Percentiles rank a stretch among this genome's conserved stretches.
Conservation (phyloP, 805 yeast genomes). For the Saturnispora kantuleensis region DNA sequence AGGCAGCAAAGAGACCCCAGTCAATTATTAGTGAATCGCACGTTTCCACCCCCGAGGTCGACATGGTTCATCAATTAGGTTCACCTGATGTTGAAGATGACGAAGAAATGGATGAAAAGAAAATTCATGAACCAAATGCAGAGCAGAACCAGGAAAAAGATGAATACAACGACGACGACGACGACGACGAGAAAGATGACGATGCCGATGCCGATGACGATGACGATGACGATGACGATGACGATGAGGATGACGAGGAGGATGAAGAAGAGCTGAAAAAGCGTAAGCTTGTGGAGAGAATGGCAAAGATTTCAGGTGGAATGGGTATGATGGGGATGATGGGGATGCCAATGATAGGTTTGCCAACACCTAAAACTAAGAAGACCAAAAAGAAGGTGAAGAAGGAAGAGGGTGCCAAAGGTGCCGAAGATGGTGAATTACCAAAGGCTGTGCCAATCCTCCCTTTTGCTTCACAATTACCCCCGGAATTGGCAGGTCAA, state of each 20-base stretch:
- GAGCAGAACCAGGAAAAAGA: conserved; percentile 18
- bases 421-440: conserved; percentile 14
- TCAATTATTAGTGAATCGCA: conserved; percentile 5
- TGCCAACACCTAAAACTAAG: conserved; percentile 16
- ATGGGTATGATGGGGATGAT: conserved; percentile 70
- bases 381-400: conserved; percentile 21
- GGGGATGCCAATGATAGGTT: conserved; percentile 33
- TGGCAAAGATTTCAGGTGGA: conserved; percentile 94
- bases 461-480: conserved; percentile 34
- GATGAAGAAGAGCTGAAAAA: conserved; percentile 72
- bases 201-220: conserved; percentile 28
- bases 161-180: conserved; percentile 23
- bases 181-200: conserved; percentile 26
- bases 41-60: not conserved
- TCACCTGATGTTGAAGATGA: not conserved
- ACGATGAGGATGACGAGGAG: conserved; percentile 46
- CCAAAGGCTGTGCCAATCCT: conserved; percentile 41
- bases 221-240: conserved; percentile 40
- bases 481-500: conserved; percentile 1
- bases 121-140: conserved; percentile 14
- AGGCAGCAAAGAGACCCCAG: conserved; percentile 14
- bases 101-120: conserved; percentile 20
- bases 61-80: not conserved
- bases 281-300: conserved; percentile 73
- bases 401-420: conserved; percentile 13